These are phyloP conservation scores for Fusarium sp. DNA, from an alignment of 2,329 filamentous ascomycete species.

Conservation along the genomic window DNA sequence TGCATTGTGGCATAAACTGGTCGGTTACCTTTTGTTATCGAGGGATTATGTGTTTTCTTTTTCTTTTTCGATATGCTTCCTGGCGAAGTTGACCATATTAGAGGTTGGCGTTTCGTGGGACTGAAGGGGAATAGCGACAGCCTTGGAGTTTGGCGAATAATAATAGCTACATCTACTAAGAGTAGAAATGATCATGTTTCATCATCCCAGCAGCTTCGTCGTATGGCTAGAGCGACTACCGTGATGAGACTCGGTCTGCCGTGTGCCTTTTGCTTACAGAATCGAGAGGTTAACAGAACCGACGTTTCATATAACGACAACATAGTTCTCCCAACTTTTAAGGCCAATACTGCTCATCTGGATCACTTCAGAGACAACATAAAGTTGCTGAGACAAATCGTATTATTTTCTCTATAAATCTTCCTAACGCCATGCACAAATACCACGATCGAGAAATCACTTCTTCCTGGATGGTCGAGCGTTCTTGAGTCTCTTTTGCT, in stretches of 20 bases:
- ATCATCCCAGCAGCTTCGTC: background rate
- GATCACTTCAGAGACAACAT: background rate
- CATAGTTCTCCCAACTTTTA: background rate
- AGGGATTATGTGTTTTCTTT: slow-evolving; percentile 8
- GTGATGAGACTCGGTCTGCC: background rate
- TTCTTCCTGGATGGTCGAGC: slow-evolving; percentile 79
- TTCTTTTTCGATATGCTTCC: slow-evolving; percentile 32
- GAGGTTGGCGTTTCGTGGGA: slow-evolving; percentile 43
- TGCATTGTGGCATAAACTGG: slow-evolving; percentile 25
- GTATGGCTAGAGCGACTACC: background rate
- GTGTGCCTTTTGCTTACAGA: background rate
- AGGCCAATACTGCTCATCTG: background rate
- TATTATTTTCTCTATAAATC: slow-evolving; percentile 34
- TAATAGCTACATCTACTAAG: slow-evolving; percentile 33
- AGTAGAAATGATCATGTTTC: slow-evolving; percentile 26
- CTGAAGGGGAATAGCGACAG: slow-evolving; percentile 27
- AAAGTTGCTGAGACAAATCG: background rate
- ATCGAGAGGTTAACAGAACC: background rate
- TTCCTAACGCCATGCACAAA: slow-evolving; percentile 36
- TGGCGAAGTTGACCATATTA: slow-evolving; percentile 39
- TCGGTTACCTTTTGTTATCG: slow-evolving; percentile 10
- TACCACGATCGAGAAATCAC: slow-evolving; percentile 30
- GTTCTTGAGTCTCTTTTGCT: slow-evolving; percentile 87
- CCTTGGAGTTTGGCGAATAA: slow-evolving; percentile 34
- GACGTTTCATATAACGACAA: background rate